Evolutionary conservation across 1,139 yeast genomes (phyloP), one percentile per base, ranked within the genome.

Genomic region (Kodamaea ohmeri): DNA sequence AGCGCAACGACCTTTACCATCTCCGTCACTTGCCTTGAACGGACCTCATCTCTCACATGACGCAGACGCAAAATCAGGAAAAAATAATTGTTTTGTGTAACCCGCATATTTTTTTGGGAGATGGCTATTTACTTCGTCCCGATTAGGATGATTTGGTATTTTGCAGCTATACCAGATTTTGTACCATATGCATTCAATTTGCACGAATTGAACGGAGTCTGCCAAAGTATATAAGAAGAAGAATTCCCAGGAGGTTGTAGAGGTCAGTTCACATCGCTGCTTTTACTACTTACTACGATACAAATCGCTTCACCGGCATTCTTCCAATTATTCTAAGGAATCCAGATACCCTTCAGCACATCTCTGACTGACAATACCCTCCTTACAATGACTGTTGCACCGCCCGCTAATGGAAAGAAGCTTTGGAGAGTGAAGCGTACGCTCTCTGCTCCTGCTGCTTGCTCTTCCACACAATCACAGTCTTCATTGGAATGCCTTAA

Each of bases 391-490:
- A 30, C 24, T 13, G 33, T 30, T 17, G 33, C 33, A 8, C 33
- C 33, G 4, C 74, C 75, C 37, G 72, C 73, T 39, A 69, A 70
- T 50, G 76, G 76, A 33, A 69, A 63, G 46, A 71, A 70, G 46
- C 60, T 70, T 46, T 71, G 76, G 76, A 65, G 75, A 57, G 73
- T 69, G 34, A 68, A 63, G 50, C 61, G 66, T 47, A 42, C 59
- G 16, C 54, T 49, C 14, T 51, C 65, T 21, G 43, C 36, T 6
- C 31, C 38, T 15, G 36, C 31, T 41, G 47, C 32, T 40, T 43
- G 34, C 37, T 42, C 18, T 40, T 44, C 43, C 25, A 26, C 44
- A 14, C 41, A 46, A 22, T 40, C 55, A 4, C 51, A 50, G 37
- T 48, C 58, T 27, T 58, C 66, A 4, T 52, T 59, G 36, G 71